phyloP scores from a whole-genome alignment of 148 eudicot genomes.

The Silene uniflora region DNA sequence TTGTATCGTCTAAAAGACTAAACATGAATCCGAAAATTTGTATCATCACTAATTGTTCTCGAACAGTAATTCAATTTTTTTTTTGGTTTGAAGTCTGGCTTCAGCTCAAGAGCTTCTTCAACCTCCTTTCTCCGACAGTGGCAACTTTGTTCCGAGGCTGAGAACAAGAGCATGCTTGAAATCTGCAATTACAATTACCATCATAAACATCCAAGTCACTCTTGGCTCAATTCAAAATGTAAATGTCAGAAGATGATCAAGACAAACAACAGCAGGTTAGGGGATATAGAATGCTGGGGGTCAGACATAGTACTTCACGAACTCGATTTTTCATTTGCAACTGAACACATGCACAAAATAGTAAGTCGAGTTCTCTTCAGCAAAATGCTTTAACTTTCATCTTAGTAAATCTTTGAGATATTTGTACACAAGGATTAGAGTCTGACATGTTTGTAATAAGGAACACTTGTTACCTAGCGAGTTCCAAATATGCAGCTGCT shows the following conservation, averaged over 20 bases:
- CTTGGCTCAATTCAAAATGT: too few relatives aligned
- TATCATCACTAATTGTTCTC: not conserved
- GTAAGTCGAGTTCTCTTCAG: not conserved
- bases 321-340: not conserved
- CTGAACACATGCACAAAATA: not conserved
- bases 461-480: conserved; percentile 49
- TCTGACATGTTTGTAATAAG: not conserved
- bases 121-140: conserved; percentile 59
- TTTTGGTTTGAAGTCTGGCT: not conserved
- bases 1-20: too few relatives aligned
- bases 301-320: not conserved
- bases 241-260: too few relatives aligned
- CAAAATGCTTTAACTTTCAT: not conserved
- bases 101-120: conserved; percentile 49
- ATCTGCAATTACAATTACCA: conserved; percentile 46
- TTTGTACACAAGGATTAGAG: not conserved
- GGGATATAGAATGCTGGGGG: too few relatives aligned
- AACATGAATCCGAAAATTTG: too few relatives aligned
- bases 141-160: conserved; percentile 81
- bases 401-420: not conserved
- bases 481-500: conserved; percentile 86
- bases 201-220: not conserved
- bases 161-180: conserved; percentile 86
- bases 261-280: too few relatives aligned
- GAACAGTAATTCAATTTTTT: not conserved